These are phyloP conservation scores for Parietaria judaica DNA, from an alignment of 306 rosid genomes.

Conservation along the genomic window DNA sequence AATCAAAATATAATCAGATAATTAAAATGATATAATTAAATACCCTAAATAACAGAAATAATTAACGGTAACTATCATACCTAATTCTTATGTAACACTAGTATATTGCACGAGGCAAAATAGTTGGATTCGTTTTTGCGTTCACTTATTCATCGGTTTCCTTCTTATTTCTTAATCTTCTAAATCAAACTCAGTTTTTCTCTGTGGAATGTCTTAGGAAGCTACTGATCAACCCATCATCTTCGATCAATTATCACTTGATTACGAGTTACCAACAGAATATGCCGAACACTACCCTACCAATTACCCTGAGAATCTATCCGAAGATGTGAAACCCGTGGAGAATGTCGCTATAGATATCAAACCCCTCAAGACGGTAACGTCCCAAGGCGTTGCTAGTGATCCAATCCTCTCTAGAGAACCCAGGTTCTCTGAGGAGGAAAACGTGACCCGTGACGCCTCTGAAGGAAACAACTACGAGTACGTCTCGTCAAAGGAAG, in stretches of 20 bases:
- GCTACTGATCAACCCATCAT: constrained; percentile 28
- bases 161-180: no score
- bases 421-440: constrained; percentile 19
- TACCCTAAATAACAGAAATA: no score
- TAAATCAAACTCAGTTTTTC: no score
- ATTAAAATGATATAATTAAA: no score
- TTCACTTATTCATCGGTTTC: no score
- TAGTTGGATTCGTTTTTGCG: not conserved
- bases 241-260: constrained; percentile 31
- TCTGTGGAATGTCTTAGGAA: constrained; percentile 25
- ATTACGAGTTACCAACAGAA: constrained; percentile 48
- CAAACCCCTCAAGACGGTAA: constrained; percentile 25
- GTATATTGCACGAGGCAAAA: not conserved
- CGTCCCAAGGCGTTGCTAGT: constrained; percentile 27
- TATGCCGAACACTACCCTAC: constrained; percentile 28
- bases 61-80: no score
- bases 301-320: constrained; percentile 24
- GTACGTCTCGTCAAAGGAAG: constrained; percentile 30
- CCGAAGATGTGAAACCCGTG: constrained; percentile 25
- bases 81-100: not conserved
- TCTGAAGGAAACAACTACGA: constrained; percentile 45
- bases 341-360: constrained; percentile 19
- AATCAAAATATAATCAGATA: no score
- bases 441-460: constrained; percentile 20
- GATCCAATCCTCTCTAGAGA: constrained; percentile 31